phyloP scores from a whole-genome alignment of 2,329 filamentous ascomycete genomes.

The Arachnopeziza araneosa region DNA sequence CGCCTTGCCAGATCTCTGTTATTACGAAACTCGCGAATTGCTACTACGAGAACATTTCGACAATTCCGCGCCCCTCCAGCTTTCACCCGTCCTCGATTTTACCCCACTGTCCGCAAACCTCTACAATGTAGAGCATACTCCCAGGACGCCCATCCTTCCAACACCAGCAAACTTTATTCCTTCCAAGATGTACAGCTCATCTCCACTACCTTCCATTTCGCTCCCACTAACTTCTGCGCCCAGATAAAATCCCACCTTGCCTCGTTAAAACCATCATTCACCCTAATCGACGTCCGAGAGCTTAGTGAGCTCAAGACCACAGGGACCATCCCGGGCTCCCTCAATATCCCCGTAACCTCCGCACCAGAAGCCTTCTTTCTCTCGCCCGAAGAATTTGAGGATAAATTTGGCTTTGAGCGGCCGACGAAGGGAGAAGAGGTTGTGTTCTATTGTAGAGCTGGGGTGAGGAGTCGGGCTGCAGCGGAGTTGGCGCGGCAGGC shows the following conservation, averaged over 20 bases:
- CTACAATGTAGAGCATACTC: slow-evolving; percentile 16
- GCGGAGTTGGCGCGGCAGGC: slow-evolving; percentile 70
- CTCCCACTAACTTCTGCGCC: neutral
- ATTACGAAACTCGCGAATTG: slow-evolving; percentile 12
- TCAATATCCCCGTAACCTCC: slow-evolving; percentile 76
- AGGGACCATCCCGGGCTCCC: slow-evolving; percentile 71
- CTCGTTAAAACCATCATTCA: slow-evolving; percentile 28
- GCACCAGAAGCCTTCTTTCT: slow-evolving; percentile 77
- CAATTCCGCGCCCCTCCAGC: slow-evolving; percentile 7
- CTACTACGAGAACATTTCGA: slow-evolving; percentile 6
- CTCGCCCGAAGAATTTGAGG: slow-evolving; percentile 70
- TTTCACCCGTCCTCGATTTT: neutral
- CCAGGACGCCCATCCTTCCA: slow-evolving; percentile 13
- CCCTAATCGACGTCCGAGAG: slow-evolving; percentile 58
- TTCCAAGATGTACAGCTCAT: slow-evolving; percentile 38
- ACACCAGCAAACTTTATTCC: slow-evolving; percentile 38
- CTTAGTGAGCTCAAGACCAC: slow-evolving; percentile 57
- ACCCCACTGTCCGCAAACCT: neutral
- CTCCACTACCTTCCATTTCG: neutral
- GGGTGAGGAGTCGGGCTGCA: slow-evolving; percentile 73
- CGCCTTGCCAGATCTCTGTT: slow-evolving; percentile 13
- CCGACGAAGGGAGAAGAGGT: slow-evolving; percentile 53
- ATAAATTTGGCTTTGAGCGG: slow-evolving; percentile 71
- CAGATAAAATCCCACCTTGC: slow-evolving; percentile 38
- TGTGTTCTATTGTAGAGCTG: slow-evolving; percentile 91